Base-by-base conservation (phyloP, 2,329 filamentous ascomycete species). In the Penicillium janthinellum region DNA sequence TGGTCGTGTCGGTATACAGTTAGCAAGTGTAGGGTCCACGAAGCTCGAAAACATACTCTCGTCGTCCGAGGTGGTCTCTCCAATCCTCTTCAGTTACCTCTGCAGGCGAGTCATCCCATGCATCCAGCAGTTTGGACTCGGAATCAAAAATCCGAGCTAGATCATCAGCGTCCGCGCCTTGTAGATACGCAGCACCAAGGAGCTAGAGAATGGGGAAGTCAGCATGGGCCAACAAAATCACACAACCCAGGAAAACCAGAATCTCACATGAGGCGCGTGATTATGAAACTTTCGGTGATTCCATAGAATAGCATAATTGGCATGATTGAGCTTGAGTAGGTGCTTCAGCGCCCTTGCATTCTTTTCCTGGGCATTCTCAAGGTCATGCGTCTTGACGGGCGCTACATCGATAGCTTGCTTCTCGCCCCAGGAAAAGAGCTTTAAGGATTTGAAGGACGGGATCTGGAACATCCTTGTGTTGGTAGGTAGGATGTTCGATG, bases 281-380 rank as follows among this genome's bases (percentile, higher is more conserved):
- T 98, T 98, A 78, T 95, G 87, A 69, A 88, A 95, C 62, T 84
- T 81, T 4, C 90, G 80, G 55, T 90, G 75, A 73, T 93, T 87
- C 75, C 90, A 95, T 56, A 96, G 78, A 66, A 98, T 88, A 35
- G 92, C 87, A 77, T 96, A 86, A 73, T 95, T 96, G 66, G 89
- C 88, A 78, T 99, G 95, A 74, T 98, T 98, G 54, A 93, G 89
- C 75, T 90, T 91, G 61, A 99, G 76, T 14, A 99, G 82, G 77
- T 98, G 92, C 79, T 96, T 97, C 62, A 99, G 82, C 20, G 91
- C 91, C 62, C 94, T 84, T 17, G 90, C 87, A 58, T 90, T 83
- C 75, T 91, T 94, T 72, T 96, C 92, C 8, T 88, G 84, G 50
- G 87, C 83, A 5, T 88, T 89, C 78, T 98, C 94, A 68, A 96